Percentiles rank a stretch among this genome's conserved stretches.
These are phyloP conservation scores for Solidago caesia DNA, from an alignment of 129 eudicot species.

Conservation along the genomic window DNA sequence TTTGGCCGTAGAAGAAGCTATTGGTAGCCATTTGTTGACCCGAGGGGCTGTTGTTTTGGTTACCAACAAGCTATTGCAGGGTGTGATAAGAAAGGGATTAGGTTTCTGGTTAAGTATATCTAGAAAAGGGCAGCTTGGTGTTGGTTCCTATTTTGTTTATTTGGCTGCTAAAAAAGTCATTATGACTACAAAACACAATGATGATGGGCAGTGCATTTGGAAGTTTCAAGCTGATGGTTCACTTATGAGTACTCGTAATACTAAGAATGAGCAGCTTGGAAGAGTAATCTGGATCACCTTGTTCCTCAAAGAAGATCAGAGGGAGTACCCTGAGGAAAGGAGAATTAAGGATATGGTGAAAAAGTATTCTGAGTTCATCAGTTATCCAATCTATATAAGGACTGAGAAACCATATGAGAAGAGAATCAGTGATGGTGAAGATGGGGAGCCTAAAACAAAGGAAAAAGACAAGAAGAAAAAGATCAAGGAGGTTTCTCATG, in stretches of 20 bases:
- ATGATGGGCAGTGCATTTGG: constrained; percentile 53
- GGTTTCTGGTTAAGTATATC: too few relatives aligned
- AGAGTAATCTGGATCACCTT: constrained; percentile 86
- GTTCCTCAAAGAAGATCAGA: constrained; percentile 91
- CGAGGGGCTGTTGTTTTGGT: too few relatives aligned
- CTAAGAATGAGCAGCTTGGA: constrained; percentile 66
- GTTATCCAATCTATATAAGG: constrained; percentile 88
- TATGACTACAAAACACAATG: too few relatives aligned
- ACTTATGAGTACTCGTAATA: constrained; percentile 70
- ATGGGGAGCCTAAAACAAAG: constrained; percentile 67
- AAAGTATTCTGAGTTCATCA: constrained; percentile 86
- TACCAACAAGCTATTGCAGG: too few relatives aligned
- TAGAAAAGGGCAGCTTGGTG: too few relatives aligned
- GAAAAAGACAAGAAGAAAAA: constrained; percentile 70
- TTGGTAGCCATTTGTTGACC: too few relatives aligned
- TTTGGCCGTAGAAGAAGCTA: too few relatives aligned
- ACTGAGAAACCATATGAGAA: constrained; percentile 82
- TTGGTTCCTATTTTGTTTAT: too few relatives aligned
- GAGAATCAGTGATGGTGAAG: constrained; percentile 86
- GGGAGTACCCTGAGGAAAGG: constrained; percentile 85
- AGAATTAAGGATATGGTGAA: constrained; percentile 86
- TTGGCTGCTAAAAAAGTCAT: too few relatives aligned
- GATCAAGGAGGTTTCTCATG: constrained; percentile 81
- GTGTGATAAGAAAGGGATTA: too few relatives aligned
- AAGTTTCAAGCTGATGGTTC: constrained; percentile 96